A percentile compares a stretch with the other conserved stretches of the same genome.
phyloP scores from a whole-genome alignment of 2,329 filamentous ascomycete species.

The Rugonectria rugulosa region DNA sequence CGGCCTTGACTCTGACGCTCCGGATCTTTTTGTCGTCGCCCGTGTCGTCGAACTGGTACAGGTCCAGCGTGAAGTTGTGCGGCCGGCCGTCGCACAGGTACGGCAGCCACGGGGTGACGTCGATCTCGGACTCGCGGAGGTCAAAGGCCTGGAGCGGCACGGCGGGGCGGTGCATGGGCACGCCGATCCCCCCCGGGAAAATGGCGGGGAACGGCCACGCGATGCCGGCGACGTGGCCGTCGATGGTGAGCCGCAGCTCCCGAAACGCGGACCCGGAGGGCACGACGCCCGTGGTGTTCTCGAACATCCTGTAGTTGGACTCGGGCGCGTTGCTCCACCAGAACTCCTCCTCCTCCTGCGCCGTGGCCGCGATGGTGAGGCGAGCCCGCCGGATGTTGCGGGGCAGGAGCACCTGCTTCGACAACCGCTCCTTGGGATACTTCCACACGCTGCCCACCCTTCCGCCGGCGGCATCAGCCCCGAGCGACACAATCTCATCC shows the following conservation, averaged over 20 bases:
- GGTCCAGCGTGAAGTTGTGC: slow-evolving; percentile 73
- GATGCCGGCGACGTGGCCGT: slow-evolving; percentile 75
- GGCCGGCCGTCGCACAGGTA: slow-evolving; percentile 69
- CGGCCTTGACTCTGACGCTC: neutral
- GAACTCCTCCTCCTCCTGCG: slow-evolving; percentile 80
- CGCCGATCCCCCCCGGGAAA: slow-evolving; percentile 82
- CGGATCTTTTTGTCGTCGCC: slow-evolving; percentile 24
- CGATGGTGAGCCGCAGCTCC: slow-evolving; percentile 79
- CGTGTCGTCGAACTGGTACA: slow-evolving; percentile 70
- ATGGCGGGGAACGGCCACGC: slow-evolving; percentile 85
- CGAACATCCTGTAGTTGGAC: slow-evolving; percentile 66
- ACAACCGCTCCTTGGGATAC: slow-evolving; percentile 43
- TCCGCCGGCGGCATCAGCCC: slow-evolving; percentile 36
- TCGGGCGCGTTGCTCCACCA: slow-evolving; percentile 84
- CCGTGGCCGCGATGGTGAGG: slow-evolving; percentile 78
- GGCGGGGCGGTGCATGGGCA: slow-evolving; percentile 78
- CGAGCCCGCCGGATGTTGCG: slow-evolving; percentile 73
- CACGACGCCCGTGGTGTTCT: slow-evolving; percentile 60
- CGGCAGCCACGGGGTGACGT: slow-evolving; percentile 79
- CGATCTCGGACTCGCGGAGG: slow-evolving; percentile 80
- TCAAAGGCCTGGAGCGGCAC: slow-evolving; percentile 83
- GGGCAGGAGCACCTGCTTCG: slow-evolving; percentile 65
- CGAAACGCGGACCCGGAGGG: slow-evolving; percentile 77
- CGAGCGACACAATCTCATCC: neutral
- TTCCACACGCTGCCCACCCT: slow-evolving; percentile 1